phyloP scores from a whole-genome alignment of 1,284 basidiomycete genomes.

The Tilletia walkeri region DNA sequence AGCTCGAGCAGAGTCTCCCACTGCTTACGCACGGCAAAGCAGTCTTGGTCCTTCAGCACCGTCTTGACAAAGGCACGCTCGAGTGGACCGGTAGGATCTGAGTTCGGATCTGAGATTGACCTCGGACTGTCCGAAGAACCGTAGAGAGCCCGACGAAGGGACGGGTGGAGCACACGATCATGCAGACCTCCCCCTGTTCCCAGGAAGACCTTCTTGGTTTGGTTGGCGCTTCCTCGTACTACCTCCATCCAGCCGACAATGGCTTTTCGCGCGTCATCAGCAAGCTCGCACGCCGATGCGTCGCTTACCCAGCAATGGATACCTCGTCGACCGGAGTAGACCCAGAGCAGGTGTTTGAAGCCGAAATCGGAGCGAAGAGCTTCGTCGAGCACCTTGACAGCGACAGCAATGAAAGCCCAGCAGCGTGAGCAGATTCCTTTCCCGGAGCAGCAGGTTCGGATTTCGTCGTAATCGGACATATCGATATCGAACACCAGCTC shows the following conservation, averaged over 20 bases:
- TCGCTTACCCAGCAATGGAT: constrained; percentile 99
- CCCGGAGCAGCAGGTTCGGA: constrained; percentile 90
- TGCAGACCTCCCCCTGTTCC: constrained; percentile 62
- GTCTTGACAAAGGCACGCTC: constrained; percentile 66
- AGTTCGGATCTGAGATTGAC: constrained; percentile 15
- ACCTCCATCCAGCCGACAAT: constrained; percentile 85
- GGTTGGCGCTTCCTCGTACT: constrained; percentile 73
- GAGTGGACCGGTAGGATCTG: constrained; percentile 58
- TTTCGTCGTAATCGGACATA: constrained; percentile 97
- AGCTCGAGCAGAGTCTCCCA: constrained; percentile 74
- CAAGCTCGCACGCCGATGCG: constrained; percentile 77
- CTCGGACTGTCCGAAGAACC: constrained; percentile 50
- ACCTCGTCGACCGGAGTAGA: constrained; percentile 95
- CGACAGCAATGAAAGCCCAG: constrained; percentile 91
- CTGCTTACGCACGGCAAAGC: constrained; percentile 71
- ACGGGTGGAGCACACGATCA: constrained; percentile 60
- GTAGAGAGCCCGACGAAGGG: constrained; percentile 48
- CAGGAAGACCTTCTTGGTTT: constrained; percentile 76
- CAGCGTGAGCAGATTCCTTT: constrained; percentile 89
- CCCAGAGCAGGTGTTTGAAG: constrained; percentile 78
- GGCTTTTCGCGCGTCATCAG: constrained; percentile 84
- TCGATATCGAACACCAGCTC: constrained; percentile 99
- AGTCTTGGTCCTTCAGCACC: constrained; percentile 81
- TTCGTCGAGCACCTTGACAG: constrained; percentile 81
- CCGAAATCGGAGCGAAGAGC: constrained; percentile 80